Conservation (phyloP, 805 yeast genomes). For the Starmera pachycereana region DNA sequence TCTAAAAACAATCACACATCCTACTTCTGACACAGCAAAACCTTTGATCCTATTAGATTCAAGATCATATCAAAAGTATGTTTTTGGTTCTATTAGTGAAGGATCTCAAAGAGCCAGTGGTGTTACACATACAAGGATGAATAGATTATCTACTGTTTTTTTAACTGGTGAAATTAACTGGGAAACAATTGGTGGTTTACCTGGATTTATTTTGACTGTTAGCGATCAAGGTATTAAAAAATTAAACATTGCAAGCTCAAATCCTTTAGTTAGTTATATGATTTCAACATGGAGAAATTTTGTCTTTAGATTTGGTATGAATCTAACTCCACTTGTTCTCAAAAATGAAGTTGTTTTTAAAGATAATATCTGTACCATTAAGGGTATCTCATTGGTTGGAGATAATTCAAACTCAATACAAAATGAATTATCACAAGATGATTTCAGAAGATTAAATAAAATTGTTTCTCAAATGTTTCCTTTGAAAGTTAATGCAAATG, state of each 20-base stretch:
- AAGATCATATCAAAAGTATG: slow-evolving; percentile 30
- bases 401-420: slow-evolving; percentile 4
- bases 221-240: slow-evolving; percentile 65
- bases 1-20: slow-evolving; percentile 45
- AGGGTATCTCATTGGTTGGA: slow-evolving; percentile 18
- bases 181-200: slow-evolving; percentile 83
- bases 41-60: slow-evolving; percentile 41
- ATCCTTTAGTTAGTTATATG: slow-evolving; percentile 38
- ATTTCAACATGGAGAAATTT: slow-evolving; percentile 81
- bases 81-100: slow-evolving; percentile 77
- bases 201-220: slow-evolving; percentile 76
- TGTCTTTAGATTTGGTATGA: slow-evolving; percentile 68
- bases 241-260: slow-evolving; percentile 46
- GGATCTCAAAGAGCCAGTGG: slow-evolving; percentile 74
- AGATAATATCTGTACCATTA: slow-evolving; percentile 29
- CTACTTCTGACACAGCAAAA: slow-evolving; percentile 47
- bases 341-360: slow-evolving; percentile 13
- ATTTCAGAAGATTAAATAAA: slow-evolving; percentile 3
- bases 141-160: slow-evolving; percentile 55
- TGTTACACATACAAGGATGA: slow-evolving; percentile 46
- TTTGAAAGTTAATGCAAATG: slow-evolving; percentile 27
- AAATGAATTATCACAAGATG: slow-evolving; percentile 7
- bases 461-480: slow-evolving; percentile 51
- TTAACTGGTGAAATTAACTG: slow-evolving; percentile 72
- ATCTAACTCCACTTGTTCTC: slow-evolving; percentile 26